phyloP scores from a whole-genome alignment of 305 asterid genomes.

The Solanum chacoense region DNA sequence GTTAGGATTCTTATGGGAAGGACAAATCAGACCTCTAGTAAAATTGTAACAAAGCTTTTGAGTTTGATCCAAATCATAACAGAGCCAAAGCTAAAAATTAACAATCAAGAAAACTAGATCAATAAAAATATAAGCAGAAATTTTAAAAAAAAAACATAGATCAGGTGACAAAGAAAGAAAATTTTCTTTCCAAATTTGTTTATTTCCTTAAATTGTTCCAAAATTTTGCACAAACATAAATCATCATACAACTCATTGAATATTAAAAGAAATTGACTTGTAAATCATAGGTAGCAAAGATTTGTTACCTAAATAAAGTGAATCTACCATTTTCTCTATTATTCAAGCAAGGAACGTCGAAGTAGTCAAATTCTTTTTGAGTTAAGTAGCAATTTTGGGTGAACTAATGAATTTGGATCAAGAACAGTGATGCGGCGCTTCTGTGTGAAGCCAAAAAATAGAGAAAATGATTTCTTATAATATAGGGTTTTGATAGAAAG shows the following conservation, averaged over 20 bases:
- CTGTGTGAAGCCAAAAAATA: background rate
- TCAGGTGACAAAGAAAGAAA: background rate
- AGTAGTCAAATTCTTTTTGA: too few species aligned
- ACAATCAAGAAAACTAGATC: background rate
- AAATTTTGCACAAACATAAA: background rate
- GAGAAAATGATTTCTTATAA: too few species aligned
- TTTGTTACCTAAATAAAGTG: background rate
- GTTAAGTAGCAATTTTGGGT: background rate
- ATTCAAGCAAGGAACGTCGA: too few species aligned
- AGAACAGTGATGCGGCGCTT: too few species aligned
- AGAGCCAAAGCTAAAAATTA: background rate
- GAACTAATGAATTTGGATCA: too few species aligned
- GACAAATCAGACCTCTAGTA: background rate
- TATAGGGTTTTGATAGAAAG: too few species aligned
- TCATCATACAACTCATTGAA: background rate
- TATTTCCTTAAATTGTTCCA: background rate
- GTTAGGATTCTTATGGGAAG: background rate
- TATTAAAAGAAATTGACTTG: too few species aligned
- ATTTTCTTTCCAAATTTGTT: background rate
- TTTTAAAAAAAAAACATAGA: background rate
- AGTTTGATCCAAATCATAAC: background rate
- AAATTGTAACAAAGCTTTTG: background rate
- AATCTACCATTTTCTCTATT: too few species aligned
- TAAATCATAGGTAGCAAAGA: too few species aligned
- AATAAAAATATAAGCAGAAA: too few species aligned